Evolutionary conservation across 2,329 filamentous ascomycete species (phyloP).

Genomic region (Cercospora sp.): DNA sequence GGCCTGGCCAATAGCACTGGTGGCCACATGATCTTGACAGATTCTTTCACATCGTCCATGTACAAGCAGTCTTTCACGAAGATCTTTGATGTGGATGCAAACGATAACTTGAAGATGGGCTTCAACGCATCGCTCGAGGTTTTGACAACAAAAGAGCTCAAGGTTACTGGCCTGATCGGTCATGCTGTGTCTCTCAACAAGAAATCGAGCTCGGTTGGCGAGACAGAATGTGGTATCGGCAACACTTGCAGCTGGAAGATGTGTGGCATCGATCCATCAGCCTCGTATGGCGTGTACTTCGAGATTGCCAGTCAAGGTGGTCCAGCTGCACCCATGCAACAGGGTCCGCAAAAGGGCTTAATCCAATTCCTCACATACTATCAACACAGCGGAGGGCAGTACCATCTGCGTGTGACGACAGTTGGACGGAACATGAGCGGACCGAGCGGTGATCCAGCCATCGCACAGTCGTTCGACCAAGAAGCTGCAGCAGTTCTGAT

Average conservation of each 20-base stretch:
- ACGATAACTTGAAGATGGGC: constrained; percentile 94
- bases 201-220: constrained; percentile 93
- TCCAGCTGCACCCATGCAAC: constrained; percentile 71
- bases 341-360: constrained; percentile 86
- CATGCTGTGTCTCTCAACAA: constrained; percentile 97
- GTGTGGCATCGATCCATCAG: constrained; percentile 92
- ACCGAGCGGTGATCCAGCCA: constrained; percentile 88
- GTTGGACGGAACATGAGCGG: constrained; percentile 88
- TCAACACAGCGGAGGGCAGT: constrained; percentile 94
- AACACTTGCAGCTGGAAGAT: constrained; percentile 99
- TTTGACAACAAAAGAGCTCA: constrained; percentile 94
- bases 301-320: constrained; percentile 95
- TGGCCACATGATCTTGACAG: constrained; percentile 96
- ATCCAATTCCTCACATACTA: constrained; percentile 99
- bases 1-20: constrained; percentile 93
- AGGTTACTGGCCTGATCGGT: constrained; percentile 95
- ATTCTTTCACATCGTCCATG: constrained; percentile 98
- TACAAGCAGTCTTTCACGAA: constrained; percentile 98
- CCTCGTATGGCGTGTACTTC: constrained; percentile 96
- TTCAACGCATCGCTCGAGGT: constrained; percentile 97
- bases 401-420: constrained; percentile 92
- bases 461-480: constrained; percentile 97
- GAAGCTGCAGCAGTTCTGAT: constrained; percentile 96
- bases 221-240: constrained; percentile 96
- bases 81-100: constrained; percentile 93